Base-by-base conservation (phyloP, 306 rosid genomes). In the Boehmeria nivea region DNA sequence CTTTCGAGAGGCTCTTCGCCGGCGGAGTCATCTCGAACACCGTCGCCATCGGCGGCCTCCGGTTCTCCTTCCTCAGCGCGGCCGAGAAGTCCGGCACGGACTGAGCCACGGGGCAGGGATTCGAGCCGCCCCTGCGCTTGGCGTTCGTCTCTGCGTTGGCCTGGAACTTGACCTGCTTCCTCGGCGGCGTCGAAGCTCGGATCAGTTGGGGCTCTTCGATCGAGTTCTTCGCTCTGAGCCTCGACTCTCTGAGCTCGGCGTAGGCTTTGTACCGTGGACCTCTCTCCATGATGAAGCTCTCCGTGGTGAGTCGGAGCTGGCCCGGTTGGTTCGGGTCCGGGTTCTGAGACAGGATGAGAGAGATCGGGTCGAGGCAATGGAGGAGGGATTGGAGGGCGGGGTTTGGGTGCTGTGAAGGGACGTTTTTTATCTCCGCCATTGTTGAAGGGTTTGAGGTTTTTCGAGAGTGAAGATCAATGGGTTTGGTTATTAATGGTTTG, bases 71-170 rank as follows among this genome's bases (percentile, higher is more conserved):
- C 66, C 94, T 51, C 72, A 93, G 60, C 1, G 33, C 79, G 0
- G 95, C 76, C 2, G 89, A 66, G 78, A 91, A 87, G 57, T 91
- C 94, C 1, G 99, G 96, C 53, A 93, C 96, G n/a, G 96, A 93
- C 22, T 93, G 96, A 14, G 96, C 89, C 15, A 93, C 63, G 16
- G 61, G 61, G 21, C 88, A 83, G 19, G 73, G 9, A 40, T 6
- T 13, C n/a, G 44, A 13, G n/a, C 13, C 4, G 5, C 11, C 16
- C n/a, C 33, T 25, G 17, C 40, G 79, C 76, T 63, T 80, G 80
- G 16, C 76, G 64, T 27, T 46, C 63, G 7, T 54, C 19, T 48
- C 68, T 54, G 53, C 50, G 43, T 13, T 25, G 19, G 31, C 57
- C 26, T 74, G 81, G 61, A 84, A 82, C 50, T 61, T 82, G 49